Percentiles rank a stretch among this genome's conserved stretches.
phyloP scores from a whole-genome alignment of 1,139 yeast species.

The Hemisphaericaspora xylofermentans region DNA sequence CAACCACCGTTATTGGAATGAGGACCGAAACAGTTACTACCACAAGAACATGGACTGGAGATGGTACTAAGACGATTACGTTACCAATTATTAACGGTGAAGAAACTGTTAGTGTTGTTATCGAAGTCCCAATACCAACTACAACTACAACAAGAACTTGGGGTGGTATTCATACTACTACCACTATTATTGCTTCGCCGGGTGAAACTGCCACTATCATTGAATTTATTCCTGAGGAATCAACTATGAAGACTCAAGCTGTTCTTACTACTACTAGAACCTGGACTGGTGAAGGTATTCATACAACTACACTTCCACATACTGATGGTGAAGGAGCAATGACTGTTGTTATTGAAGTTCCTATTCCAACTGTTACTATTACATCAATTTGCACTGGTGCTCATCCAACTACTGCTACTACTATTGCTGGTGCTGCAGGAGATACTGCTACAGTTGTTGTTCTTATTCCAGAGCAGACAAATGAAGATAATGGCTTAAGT shows the following conservation, averaged over 20 bases:
- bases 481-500: too few species aligned
- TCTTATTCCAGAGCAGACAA: too few species aligned
- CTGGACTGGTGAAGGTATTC: slow-evolving; percentile 20
- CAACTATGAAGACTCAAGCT: too few species aligned
- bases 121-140: slow-evolving; percentile 16
- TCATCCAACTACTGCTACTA: not conserved
- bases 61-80: not conserved
- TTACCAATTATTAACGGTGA: slow-evolving; percentile 6
- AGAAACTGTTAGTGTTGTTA: slow-evolving; percentile 16
- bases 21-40: not conserved
- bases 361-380: slow-evolving; percentile 14
- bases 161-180: not conserved
- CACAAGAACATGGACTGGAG: not conserved
- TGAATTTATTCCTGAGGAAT: too few species aligned
- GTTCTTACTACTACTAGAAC: slow-evolving; percentile 19
- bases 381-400: slow-evolving; percentile 7
- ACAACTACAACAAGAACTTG: slow-evolving; percentile 3
- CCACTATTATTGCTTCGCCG: not conserved
- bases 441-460: too few species aligned
- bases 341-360: slow-evolving; percentile 19
- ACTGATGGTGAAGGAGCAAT: slow-evolving; percentile 11
- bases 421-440: too few species aligned
- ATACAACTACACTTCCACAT: slow-evolving; percentile 19
- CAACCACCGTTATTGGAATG: too few species aligned
- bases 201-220: too few species aligned